Conservation (phyloP, 768 basidiomycete genomes). For the Zangia roseola region DNA sequence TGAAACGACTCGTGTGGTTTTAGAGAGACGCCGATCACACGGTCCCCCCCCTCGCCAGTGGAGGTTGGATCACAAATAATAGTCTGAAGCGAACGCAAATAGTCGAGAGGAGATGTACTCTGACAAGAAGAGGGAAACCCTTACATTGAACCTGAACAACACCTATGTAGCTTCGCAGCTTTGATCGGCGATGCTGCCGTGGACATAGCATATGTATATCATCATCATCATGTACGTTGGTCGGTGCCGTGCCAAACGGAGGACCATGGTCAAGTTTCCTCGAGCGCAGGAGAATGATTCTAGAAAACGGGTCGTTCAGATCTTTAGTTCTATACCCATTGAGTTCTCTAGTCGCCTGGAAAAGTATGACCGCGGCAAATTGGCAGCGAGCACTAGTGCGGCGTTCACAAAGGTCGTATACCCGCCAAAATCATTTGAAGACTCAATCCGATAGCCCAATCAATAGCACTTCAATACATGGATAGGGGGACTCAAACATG, state of each 20-base stretch:
- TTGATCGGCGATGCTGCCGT: neutral
- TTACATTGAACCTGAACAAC: neutral
- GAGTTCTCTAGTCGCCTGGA: neutral
- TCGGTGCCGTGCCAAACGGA: neutral
- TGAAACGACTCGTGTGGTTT: too few relatives aligned
- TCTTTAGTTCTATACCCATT: constrained; percentile 3
- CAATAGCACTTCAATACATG: neutral
- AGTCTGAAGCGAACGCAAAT: neutral
- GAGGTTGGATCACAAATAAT: neutral
- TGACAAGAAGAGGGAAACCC: neutral
- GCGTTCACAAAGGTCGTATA: neutral
- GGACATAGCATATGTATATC: too few relatives aligned
- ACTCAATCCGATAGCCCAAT: neutral
- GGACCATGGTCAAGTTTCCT: neutral
- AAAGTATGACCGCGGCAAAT: neutral
- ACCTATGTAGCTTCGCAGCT: neutral
- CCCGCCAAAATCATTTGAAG: neutral
- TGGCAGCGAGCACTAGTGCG: too few relatives aligned
- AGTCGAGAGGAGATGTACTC: neutral
- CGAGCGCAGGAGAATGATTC: neutral
- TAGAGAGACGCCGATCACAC: too few relatives aligned
- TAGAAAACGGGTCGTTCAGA: neutral
- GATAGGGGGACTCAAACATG: neutral
- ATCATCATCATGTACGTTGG: too few relatives aligned
- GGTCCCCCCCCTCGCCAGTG: too few relatives aligned